These are phyloP conservation scores for Ligustrum vulgare DNA, from an alignment of 257 asterid species.

Conservation along the genomic window DNA sequence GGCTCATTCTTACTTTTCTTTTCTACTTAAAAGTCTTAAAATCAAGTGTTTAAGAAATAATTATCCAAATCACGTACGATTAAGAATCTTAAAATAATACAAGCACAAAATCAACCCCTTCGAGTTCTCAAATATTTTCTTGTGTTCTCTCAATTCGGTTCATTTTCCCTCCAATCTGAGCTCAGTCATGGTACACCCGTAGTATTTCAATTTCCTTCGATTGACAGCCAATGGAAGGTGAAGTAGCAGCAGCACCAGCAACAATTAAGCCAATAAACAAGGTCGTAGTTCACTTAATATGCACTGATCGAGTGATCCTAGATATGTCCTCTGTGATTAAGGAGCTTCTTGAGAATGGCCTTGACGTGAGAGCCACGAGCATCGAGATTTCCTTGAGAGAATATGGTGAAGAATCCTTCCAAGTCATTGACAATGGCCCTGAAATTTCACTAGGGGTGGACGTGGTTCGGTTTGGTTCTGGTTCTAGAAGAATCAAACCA, in stretches of 20 bases:
- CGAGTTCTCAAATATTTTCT: background rate
- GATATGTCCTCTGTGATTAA: conserved; percentile 95
- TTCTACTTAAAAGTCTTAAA: no score
- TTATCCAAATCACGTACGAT: no score
- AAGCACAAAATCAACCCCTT: conserved; percentile 3
- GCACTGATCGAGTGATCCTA: conserved; percentile 87
- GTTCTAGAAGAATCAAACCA: no score
- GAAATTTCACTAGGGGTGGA: no score
- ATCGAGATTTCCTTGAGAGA: conserved; percentile 75
- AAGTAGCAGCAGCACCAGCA: conserved; percentile 3
- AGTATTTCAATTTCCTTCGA: background rate
- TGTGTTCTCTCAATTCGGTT: no score
- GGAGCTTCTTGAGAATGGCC: conserved; percentile 99
- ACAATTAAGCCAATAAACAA: conserved; percentile 67
- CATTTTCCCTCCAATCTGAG: no score
- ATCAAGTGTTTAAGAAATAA: no score
- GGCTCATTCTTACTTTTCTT: no score
- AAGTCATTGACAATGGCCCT: conserved; percentile 88
- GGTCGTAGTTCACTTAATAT: conserved; percentile 71
- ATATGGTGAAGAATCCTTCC: conserved; percentile 79
- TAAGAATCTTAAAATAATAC: no score
- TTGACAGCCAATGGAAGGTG: conserved; percentile 44
- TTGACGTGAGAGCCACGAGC: conserved; percentile 91
- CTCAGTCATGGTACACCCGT: no score
- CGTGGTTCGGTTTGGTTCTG: no score